Conservation (phyloP, 257 asterid species). For the Thymus mandschuricus region DNA sequence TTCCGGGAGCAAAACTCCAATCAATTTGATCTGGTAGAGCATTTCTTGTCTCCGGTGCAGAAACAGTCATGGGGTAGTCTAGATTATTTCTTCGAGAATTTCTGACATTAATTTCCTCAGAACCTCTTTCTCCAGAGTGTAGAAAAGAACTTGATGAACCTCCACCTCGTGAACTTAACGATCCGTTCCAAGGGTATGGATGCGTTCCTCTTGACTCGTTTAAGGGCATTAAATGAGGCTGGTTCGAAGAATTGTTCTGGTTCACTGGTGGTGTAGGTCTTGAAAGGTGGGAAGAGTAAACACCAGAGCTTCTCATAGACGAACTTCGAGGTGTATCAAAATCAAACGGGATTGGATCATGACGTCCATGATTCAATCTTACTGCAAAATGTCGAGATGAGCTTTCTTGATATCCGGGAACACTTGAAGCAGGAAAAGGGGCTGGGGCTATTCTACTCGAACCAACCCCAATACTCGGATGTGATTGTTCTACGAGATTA, state of each 20-base stretch:
- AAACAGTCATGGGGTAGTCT: conserved; percentile 48
- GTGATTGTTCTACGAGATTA: conserved; percentile 46
- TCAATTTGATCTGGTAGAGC: conserved; percentile 54
- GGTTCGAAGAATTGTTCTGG: conserved; percentile 42
- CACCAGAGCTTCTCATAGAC: conserved; percentile 46
- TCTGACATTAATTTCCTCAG: conserved; percentile 51
- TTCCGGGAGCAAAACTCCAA: conserved; percentile 65
- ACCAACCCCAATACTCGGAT: conserved; percentile 49
- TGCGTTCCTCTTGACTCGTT: conserved; percentile 51
- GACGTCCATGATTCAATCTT: conserved; percentile 48
- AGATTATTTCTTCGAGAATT: conserved; percentile 49
- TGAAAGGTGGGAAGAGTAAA: conserved; percentile 37
- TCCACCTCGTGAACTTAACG: conserved; percentile 49
- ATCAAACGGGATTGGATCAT: conserved; percentile 48
- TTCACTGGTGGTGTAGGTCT: conserved; percentile 42
- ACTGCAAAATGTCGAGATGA: conserved; percentile 47
- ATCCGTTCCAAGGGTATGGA: conserved; percentile 56
- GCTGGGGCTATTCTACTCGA: conserved; percentile 39
- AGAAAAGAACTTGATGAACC: conserved; percentile 49
- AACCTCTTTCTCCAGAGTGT: conserved; percentile 52
- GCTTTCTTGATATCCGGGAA: conserved; percentile 46
- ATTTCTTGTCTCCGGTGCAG: conserved; percentile 59
- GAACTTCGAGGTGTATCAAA: conserved; percentile 46
- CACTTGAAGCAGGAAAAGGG: conserved; percentile 47
- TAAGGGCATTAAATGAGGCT: conserved; percentile 44